phyloP scores from a whole-genome alignment of 1,284 basidiomycete genomes.

The Moesziomyces sp. region DNA sequence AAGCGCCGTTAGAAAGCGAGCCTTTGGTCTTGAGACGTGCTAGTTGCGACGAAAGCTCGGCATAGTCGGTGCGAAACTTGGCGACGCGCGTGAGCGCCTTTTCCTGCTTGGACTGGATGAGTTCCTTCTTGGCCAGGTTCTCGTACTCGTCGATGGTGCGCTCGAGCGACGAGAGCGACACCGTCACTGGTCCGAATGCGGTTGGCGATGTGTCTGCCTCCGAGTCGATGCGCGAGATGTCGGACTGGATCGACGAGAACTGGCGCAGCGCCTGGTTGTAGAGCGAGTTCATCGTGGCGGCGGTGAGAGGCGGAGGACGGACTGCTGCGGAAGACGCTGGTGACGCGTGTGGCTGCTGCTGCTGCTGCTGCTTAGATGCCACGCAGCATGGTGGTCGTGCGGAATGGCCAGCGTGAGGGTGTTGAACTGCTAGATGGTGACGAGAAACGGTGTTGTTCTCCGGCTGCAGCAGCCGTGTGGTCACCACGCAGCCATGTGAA shows the following conservation, averaged over 20 bases:
- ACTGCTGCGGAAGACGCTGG: neutral
- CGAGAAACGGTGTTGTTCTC: constrained; percentile 13
- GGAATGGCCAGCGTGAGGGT: no score
- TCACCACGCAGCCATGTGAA: neutral
- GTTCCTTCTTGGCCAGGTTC: constrained; percentile 62
- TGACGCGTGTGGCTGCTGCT: neutral
- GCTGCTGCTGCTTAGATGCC: neutral
- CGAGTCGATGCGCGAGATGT: constrained; percentile 57
- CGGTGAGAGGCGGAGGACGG: neutral
- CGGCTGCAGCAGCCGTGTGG: neutral
- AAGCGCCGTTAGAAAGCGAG: constrained; percentile 12
- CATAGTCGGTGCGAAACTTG: constrained; percentile 63
- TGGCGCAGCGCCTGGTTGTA: constrained; percentile 66
- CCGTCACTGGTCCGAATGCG: constrained; percentile 54
- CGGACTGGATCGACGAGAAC: constrained; percentile 62
- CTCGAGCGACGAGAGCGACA: constrained; percentile 58
- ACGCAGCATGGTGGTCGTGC: neutral
- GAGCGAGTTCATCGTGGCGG: constrained; percentile 59
- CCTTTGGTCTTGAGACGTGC: constrained; percentile 49
- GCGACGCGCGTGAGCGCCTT: constrained; percentile 60
- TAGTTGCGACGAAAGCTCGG: constrained; percentile 49
- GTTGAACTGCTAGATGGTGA: constrained; percentile 1
- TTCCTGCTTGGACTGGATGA: constrained; percentile 64
- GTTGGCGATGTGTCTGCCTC: constrained; percentile 29
- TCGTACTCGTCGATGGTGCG: constrained; percentile 67